A percentile compares a stretch with the other conserved stretches of the same genome.
Conservation (phyloP, 2,329 filamentous ascomycete species). For the Alternaria postmessia region DNA sequence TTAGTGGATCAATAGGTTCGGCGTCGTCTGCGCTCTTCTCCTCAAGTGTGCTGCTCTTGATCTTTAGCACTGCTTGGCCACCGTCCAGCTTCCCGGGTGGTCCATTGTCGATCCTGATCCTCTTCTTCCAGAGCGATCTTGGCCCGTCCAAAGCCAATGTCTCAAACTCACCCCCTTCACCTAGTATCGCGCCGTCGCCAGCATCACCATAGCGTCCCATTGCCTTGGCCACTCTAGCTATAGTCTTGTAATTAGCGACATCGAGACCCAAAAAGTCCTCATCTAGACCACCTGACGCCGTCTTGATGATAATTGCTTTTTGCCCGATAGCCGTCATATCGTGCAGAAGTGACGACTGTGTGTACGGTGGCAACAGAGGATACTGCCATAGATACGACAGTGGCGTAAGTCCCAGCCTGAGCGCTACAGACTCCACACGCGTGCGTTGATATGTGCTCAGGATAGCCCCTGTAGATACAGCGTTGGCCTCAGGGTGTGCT, state of each 20-base stretch:
- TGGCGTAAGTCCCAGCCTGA: slow-evolving; percentile 82
- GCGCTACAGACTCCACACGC: slow-evolving; percentile 88
- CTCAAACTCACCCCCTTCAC: slow-evolving; percentile 96
- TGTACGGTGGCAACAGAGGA: slow-evolving; percentile 70
- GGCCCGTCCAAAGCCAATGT: slow-evolving; percentile 89
- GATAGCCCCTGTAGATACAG: slow-evolving; percentile 89
- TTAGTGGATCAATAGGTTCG: slow-evolving; percentile 47
- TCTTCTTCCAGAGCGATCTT: slow-evolving; percentile 72
- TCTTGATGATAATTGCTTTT: slow-evolving; percentile 93
- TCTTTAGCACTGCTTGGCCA: slow-evolving; percentile 76
- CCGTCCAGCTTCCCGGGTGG: slow-evolving; percentile 71
- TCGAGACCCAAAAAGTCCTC: slow-evolving; percentile 82
- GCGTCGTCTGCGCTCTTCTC: slow-evolving; percentile 49
- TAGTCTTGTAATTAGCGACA: slow-evolving; percentile 66
- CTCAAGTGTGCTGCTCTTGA: slow-evolving; percentile 66
- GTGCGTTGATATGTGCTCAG: slow-evolving; percentile 96
- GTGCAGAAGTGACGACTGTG: slow-evolving; percentile 66
- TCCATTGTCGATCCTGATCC: slow-evolving; percentile 69
- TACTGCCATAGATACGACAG: slow-evolving; percentile 94
- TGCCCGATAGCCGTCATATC: slow-evolving; percentile 83
- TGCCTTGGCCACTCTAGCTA: slow-evolving; percentile 60
- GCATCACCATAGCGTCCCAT: slow-evolving; percentile 72
- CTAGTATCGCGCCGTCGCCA: slow-evolving; percentile 75
- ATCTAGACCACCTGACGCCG: slow-evolving; percentile 88
- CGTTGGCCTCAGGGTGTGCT: slow-evolving; percentile 81